phyloP scores from a whole-genome alignment of 208 protist genomes.

The Sergeia podlipaevii region DNA sequence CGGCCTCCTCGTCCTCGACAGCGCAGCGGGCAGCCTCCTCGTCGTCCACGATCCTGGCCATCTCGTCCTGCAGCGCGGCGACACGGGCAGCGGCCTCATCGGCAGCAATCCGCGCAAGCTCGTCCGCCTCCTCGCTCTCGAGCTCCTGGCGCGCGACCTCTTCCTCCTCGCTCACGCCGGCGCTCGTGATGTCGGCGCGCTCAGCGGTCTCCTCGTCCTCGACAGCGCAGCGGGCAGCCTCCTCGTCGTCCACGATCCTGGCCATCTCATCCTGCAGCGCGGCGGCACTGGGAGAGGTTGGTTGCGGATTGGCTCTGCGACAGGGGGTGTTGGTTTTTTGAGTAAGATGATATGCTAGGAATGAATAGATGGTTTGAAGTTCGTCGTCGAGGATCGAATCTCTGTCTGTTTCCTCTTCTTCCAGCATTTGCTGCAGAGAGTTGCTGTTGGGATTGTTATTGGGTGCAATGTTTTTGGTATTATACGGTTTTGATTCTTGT shows the following conservation, averaged over 20 bases:
- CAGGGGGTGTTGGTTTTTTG: too few relatives aligned
- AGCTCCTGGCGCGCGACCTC: too few relatives aligned
- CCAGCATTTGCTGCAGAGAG: too few relatives aligned
- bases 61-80: background rate
- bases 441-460: too few relatives aligned
- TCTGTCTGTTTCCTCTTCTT: background rate
- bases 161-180: too few relatives aligned
- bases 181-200: constrained; percentile 1
- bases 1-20: constrained; percentile 27
- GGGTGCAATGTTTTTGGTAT: too few relatives aligned
- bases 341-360: too few relatives aligned
- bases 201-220: constrained; percentile 1
- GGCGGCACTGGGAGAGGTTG: background rate
- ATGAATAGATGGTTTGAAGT: background rate
- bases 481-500: too few relatives aligned
- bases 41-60: background rate
- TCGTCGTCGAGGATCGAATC: background rate
- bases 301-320: too few relatives aligned
- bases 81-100: constrained; percentile 8
- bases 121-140: background rate
- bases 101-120: constrained; percentile 1
- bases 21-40: constrained; percentile 14
- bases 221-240: background rate
- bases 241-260: constrained; percentile 5
- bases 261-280: too few relatives aligned